Evolutionary conservation across 176 grass and related monocot species (phyloP), one percentile per base, ranked within the genome.

Genomic region (Cenchrus americanus): DNA sequence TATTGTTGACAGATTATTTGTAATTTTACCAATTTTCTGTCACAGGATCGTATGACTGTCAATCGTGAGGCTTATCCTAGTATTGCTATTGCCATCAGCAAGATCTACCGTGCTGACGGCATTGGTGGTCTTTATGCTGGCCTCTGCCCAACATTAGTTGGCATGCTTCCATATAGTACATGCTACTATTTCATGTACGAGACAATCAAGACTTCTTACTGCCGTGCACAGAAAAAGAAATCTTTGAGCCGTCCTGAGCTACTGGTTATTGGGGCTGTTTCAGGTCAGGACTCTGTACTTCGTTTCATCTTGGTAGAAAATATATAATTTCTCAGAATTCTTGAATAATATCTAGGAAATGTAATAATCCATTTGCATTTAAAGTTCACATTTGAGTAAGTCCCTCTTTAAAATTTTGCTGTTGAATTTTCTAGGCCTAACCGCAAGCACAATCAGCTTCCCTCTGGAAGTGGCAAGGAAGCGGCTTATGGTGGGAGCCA

Each of bases 171-270:
- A 41, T 98, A 93, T 82, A 95, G 93, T 69, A 98, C 96, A 17
- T 95, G 91, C 86, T 95, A 92, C 87, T 98, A 98, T 67, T 98
- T 92, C 93, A 90, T 98, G 93, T 98, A 93, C 1, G 93, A 98
- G 62, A 89, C 87, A 4, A 93, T 95, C 62, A 95, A 93, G 80
- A 84, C 62, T 14, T 88, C 88, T 22, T 98, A 95, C 77, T 95
- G 91, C 69, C 79, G 69, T 0, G 46, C 93, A 15, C 85, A 92
- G 13, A 86, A 88, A 65, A 93, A 93, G 84, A 95, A 71, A 23
- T 80, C 88, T 7, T 72, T 95, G 66, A 88, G 50, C 62, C 89
- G 89, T 7, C 83, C 89, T 11, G 96, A 98, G 91, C 82, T 98
- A 14, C 80, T 94, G 18, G 71, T 92, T 37, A 88, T 98, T 8